Conservation (phyloP, 2,329 filamentous ascomycete genomes). For the Chaetothyriales sp. region DNA sequence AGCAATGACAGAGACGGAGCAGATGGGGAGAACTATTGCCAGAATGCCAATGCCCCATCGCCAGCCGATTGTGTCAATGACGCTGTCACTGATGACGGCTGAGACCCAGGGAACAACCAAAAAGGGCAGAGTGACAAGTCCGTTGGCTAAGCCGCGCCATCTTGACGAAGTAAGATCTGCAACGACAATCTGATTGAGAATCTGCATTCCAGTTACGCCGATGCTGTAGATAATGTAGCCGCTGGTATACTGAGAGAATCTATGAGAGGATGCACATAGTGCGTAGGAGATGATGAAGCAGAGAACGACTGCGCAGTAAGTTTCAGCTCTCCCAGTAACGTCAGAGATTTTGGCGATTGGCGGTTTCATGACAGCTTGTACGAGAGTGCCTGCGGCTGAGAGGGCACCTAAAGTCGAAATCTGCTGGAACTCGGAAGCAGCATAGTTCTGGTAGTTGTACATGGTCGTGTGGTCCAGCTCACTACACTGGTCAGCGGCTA, state of each 20-base stretch:
- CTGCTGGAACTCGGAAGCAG: constrained; percentile 27
- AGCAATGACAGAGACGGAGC: constrained; percentile 25
- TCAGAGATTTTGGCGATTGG: constrained; percentile 32
- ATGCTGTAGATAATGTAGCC: constrained; percentile 26
- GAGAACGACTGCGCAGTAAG: constrained; percentile 20
- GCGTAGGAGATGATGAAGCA: constrained; percentile 28
- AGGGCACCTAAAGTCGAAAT: constrained; percentile 12
- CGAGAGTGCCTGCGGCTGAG: constrained; percentile 25
- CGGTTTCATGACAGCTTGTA: constrained; percentile 29
- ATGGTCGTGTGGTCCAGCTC: constrained; percentile 27
- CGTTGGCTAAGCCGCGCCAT: constrained; percentile 28
- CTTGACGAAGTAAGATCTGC: constrained; percentile 30
- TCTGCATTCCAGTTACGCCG: constrained; percentile 27
- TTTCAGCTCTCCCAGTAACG: constrained; percentile 29
- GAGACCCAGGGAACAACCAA: constrained; percentile 30
- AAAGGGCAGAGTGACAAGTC: constrained; percentile 28
- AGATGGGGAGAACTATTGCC: constrained; percentile 29
- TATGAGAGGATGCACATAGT: constrained; percentile 24
- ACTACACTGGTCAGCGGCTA: no score
- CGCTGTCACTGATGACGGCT: constrained; percentile 29
- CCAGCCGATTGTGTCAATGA: constrained; percentile 30
- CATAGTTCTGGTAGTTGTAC: constrained; percentile 29
- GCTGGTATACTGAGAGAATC: constrained; percentile 26
- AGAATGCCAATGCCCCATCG: constrained; percentile 34
- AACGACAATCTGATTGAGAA: constrained; percentile 33